A percentile compares a stretch with the other conserved stretches of the same genome.
phyloP scores from a whole-genome alignment of 495 filamentous ascomycete genomes.

The Staphylotrichum tortipilum region DNA sequence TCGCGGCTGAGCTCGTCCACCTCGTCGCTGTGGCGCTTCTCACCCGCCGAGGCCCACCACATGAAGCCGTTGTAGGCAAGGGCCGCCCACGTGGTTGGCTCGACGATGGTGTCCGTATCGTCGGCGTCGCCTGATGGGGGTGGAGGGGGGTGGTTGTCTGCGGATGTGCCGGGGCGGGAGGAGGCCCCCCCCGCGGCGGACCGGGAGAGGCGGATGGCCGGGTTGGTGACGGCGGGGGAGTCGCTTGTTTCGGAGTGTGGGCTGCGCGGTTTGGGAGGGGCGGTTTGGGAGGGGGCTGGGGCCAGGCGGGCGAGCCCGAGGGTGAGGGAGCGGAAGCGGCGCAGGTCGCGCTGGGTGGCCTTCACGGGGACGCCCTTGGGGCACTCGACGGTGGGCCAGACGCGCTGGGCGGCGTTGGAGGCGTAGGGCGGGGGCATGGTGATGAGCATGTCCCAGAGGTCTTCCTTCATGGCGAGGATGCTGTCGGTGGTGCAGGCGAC shows the following conservation, averaged over 20 bases:
- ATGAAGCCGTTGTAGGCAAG: constrained; percentile 88
- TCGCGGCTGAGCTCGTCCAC: constrained; percentile 42
- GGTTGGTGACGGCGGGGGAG: constrained; percentile 13
- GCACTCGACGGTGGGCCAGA: constrained; percentile 70
- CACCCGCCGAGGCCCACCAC: constrained; percentile 97
- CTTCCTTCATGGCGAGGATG: constrained; percentile 72
- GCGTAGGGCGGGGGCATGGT: constrained; percentile 59
- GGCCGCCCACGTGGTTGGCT: constrained; percentile 79
- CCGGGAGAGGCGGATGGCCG: constrained; percentile 18
- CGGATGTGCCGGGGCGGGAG: constrained; percentile 21
- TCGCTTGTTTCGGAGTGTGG: constrained; percentile 18
- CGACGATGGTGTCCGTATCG: constrained; percentile 51
- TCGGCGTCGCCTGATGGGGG: constrained; percentile 17
- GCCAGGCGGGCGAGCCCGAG: constrained; percentile 51
- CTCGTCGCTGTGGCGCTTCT: constrained; percentile 53
- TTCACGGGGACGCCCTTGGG: constrained; percentile 54
- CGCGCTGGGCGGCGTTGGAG: constrained; percentile 44
- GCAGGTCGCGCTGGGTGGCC: constrained; percentile 84
- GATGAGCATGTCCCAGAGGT: constrained; percentile 81
- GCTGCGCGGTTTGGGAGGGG: constrained; percentile 10
- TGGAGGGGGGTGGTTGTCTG: not conserved
- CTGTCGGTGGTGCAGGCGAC: constrained; percentile 92
- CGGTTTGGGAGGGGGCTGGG: constrained; percentile 16
- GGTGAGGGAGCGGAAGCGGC: constrained; percentile 66
- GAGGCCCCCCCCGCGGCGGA: not conserved